Percentiles rank a stretch among this genome's conserved stretches.
Evolutionary conservation across 768 basidiomycete genomes (phyloP).

Genomic region (Leccinum disarticulatum): DNA sequence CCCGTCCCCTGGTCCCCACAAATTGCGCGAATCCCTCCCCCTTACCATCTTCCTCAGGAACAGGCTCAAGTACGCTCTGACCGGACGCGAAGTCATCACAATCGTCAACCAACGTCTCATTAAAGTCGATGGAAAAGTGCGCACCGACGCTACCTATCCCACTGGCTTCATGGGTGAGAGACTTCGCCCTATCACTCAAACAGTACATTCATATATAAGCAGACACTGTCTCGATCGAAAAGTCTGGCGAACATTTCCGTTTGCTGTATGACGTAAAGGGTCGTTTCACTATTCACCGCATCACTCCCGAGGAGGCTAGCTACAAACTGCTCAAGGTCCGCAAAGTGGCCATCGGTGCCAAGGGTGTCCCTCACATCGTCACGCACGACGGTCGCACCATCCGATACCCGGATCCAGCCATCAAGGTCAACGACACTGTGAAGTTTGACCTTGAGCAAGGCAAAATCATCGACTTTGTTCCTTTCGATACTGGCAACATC

Average conservation of each 20-base stretch:
- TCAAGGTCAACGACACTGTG: conserved; percentile 96
- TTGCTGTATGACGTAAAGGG: conserved; percentile 99
- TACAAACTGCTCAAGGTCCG: conserved; percentile 97
- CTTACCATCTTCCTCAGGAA: conserved; percentile 97
- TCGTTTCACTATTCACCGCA: conserved; percentile 99
- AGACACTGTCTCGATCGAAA: conserved; percentile 98
- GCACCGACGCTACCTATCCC: conserved; percentile 96
- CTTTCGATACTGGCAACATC: conserved; percentile 97
- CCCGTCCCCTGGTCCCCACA: conserved; percentile 98
- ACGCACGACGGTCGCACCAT: conserved; percentile 99
- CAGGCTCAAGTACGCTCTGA: conserved; percentile 98
- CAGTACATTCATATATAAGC: conserved; percentile 2
- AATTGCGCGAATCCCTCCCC: conserved; percentile 97
- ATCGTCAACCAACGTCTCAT: conserved; percentile 96
- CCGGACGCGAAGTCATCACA: conserved; percentile 90
- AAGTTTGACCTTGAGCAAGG: conserved; percentile 94
- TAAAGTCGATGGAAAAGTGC: conserved; percentile 98
- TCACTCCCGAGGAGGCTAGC: conserved; percentile 93
- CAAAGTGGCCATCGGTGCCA: conserved; percentile 86
- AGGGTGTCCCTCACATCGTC: conserved; percentile 95
- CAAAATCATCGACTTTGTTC: conserved; percentile 90
- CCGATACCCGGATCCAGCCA: conserved; percentile 95
- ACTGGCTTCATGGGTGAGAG: conserved; percentile 92
- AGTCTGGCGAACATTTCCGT: conserved; percentile 99
- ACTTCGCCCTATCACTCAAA: neutral